These are phyloP conservation scores for Cordia subcordata DNA, from an alignment of 257 asterid genomes.

Conservation along the genomic window DNA sequence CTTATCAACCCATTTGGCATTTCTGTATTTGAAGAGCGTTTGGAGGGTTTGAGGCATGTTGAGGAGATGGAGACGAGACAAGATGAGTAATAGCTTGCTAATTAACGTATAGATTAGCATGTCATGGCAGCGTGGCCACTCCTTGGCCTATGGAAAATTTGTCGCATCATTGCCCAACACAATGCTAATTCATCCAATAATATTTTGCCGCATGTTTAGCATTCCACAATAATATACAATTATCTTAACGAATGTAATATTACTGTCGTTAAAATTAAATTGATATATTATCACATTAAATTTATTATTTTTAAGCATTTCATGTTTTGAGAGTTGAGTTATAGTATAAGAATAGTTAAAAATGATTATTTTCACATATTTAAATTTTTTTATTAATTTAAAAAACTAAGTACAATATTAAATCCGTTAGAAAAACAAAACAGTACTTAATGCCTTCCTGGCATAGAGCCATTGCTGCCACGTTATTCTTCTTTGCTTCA, in stretches of 20 bases:
- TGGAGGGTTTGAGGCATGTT: constrained; percentile 16
- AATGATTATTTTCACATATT: too few relatives aligned
- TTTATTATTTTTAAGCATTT: too few relatives aligned
- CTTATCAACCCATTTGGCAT: constrained; percentile 14
- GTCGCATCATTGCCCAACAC: constrained; percentile 4
- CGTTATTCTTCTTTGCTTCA: neutral
- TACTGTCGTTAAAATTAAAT: neutral
- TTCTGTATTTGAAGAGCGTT: constrained; percentile 8
- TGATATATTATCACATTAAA: neutral
- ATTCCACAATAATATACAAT: too few relatives aligned
- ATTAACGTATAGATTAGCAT: constrained; percentile 6
- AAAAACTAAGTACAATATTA: too few relatives aligned
- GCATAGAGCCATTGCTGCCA: constrained; percentile 6
- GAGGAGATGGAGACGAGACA: constrained; percentile 16
- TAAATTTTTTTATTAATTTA: too few relatives aligned
- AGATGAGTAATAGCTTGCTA: constrained; percentile 10
- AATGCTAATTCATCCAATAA: neutral
- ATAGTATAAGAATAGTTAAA: too few relatives aligned
- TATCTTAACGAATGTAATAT: too few relatives aligned
- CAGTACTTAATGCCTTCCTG: neutral
- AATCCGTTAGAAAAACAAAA: too few relatives aligned
- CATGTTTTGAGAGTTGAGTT: too few relatives aligned
- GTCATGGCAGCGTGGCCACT: constrained; percentile 10
- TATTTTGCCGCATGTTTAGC: neutral
- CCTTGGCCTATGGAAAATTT: neutral